phyloP scores from a whole-genome alignment of 2,329 filamentous ascomycete species.

The Pseudogymnoascus verrucosus region DNA sequence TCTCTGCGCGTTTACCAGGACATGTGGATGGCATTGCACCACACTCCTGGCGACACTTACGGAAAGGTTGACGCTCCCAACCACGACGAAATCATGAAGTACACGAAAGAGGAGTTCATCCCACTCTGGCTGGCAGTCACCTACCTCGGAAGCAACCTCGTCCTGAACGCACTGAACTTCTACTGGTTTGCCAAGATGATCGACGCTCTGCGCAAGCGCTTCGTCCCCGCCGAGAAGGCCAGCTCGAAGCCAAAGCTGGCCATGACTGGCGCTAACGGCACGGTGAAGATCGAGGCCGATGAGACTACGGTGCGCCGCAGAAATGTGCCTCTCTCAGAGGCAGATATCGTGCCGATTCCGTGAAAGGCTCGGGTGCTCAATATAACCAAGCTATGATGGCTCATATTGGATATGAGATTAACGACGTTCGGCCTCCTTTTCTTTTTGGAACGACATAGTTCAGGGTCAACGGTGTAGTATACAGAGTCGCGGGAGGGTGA shows the following conservation, averaged over 20 bases:
- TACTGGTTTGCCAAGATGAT: constrained; percentile 90
- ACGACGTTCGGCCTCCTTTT: neutral
- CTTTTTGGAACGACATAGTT: neutral
- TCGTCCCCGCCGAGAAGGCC: constrained; percentile 42
- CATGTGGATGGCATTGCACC: constrained; percentile 51
- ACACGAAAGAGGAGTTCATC: constrained; percentile 44
- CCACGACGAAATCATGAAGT: constrained; percentile 38
- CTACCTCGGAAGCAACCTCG: constrained; percentile 64
- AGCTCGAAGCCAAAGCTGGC: constrained; percentile 22
- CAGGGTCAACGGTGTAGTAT: neutral
- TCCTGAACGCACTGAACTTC: constrained; percentile 69
- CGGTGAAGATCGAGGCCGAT: constrained; percentile 22
- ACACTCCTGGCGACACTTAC: constrained; percentile 28
- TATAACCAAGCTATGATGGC: neutral
- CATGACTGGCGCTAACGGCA: constrained; percentile 24
- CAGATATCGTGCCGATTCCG: constrained; percentile 1
- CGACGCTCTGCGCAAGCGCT: constrained; percentile 66
- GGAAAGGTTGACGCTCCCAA: constrained; percentile 23
- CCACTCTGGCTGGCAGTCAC: constrained; percentile 61
- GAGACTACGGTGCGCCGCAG: constrained; percentile 26
- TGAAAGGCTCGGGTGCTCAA: neutral
- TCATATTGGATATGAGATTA: neutral
- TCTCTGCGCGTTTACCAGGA: constrained; percentile 63
- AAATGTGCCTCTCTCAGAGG: constrained; percentile 12
- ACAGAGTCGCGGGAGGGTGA: neutral